phyloP scores from a whole-genome alignment of 805 yeast genomes.

The Brettanomyces anomalus region DNA sequence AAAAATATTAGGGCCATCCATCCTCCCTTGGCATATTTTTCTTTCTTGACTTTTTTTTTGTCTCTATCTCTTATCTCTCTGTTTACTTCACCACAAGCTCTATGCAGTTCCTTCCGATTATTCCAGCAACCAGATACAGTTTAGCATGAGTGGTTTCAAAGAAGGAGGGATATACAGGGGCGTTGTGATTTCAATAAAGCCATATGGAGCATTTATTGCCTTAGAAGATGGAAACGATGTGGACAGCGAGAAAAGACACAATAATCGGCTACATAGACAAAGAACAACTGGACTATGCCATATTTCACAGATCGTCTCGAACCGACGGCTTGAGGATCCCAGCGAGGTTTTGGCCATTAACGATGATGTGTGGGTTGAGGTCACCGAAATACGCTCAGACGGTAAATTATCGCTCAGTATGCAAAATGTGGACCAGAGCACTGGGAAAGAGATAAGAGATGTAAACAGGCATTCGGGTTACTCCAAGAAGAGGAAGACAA shows the following conservation, averaged over 20 bases:
- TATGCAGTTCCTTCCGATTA: too few species aligned
- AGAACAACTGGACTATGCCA: conserved; percentile 64
- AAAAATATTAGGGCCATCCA: too few species aligned
- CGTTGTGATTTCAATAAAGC: conserved; percentile 44
- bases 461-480: background rate
- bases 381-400: conserved; percentile 32
- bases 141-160: background rate
- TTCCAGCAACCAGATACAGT: too few species aligned
- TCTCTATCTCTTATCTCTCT: too few species aligned
- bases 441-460: conserved; percentile 35
- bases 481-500: conserved; percentile 5
- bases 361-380: conserved; percentile 59
- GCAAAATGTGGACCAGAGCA: conserved; percentile 62
- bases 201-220: conserved; percentile 74
- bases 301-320: conserved; percentile 50
- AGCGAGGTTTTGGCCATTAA: conserved; percentile 45
- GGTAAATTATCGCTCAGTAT: conserved; percentile 52
- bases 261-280: background rate
- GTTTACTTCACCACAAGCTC: too few species aligned
- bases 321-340: conserved; percentile 45
- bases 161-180: conserved; percentile 51
- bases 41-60: background rate
- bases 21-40: too few species aligned
- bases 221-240: conserved; percentile 23
- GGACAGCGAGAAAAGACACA: conserved; percentile 10